phyloP scores from a whole-genome alignment of 257 asterid species.

The Fraxinus excelsior region DNA sequence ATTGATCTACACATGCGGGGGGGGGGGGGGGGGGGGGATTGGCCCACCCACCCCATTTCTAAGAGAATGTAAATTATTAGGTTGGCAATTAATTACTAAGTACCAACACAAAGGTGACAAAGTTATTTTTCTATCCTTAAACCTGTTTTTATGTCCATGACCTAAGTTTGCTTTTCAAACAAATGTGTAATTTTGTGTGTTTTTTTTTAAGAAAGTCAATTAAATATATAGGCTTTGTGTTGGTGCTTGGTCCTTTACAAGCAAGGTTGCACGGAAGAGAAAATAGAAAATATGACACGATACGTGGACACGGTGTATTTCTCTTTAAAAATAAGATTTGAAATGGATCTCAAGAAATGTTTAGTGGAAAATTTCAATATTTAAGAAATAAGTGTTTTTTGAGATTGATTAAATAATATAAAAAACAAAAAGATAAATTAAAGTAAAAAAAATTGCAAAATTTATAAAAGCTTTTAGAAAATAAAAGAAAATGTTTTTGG shows the following conservation, averaged over 20 bases:
- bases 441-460: no score
- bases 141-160: background rate
- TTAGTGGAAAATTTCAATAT: no score
- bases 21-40: no score
- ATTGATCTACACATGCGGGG: background rate
- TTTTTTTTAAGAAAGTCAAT: background rate
- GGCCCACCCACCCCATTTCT: background rate
- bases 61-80: background rate
- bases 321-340: no score
- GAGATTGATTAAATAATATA: no score
- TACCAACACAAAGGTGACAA: constrained; percentile 1
- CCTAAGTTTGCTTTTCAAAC: background rate
- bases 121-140: background rate
- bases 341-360: background rate
- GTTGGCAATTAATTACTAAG: background rate
- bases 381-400: no score
- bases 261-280: background rate
- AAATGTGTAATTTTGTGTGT: background rate
- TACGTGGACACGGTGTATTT: background rate
- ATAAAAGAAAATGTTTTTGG: no score
- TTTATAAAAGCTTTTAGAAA: no score
- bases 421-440: no score
- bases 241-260: background rate
- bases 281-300: background rate
- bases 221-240: background rate